Conservation (phyloP, 2,329 filamentous ascomycete genomes). For the Dryadomyces sulphureus region DNA sequence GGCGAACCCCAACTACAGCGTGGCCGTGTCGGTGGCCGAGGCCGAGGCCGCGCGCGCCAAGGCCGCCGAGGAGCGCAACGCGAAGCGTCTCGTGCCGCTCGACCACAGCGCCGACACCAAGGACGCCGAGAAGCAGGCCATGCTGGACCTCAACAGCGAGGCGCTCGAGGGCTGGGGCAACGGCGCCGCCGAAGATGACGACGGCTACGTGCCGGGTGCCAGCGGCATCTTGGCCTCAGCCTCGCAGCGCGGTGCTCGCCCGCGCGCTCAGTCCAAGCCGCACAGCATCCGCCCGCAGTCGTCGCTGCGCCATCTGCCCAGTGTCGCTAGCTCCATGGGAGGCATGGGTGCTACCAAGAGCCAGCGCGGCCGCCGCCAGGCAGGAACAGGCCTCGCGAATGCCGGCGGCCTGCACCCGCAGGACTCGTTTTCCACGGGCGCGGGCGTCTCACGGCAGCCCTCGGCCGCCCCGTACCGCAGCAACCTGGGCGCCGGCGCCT, state of each 20-base stretch:
- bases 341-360: slow-evolving; percentile 20
- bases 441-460: too few relatives aligned
- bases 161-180: slow-evolving; percentile 22
- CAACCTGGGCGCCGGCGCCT: slow-evolving; percentile 4
- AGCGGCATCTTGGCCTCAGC: neutral
- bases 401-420: slow-evolving; percentile 19
- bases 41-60: slow-evolving; percentile 49
- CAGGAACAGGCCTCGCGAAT: slow-evolving; percentile 27
- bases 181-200: slow-evolving; percentile 19
- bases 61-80: slow-evolving; percentile 44
- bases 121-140: slow-evolving; percentile 28
- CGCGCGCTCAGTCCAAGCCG: slow-evolving; percentile 3
- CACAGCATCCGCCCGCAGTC: neutral
- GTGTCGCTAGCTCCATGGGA: neutral
- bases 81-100: slow-evolving; percentile 46
- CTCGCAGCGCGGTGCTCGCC: neutral
- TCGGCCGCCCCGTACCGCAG: slow-evolving; percentile 17
- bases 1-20: slow-evolving; percentile 68
- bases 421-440: too few relatives aligned
- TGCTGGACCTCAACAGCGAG: slow-evolving; percentile 27
- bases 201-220: slow-evolving; percentile 22
- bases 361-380: slow-evolving; percentile 32
- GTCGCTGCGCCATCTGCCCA: slow-evolving; percentile 13
- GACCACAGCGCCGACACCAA: slow-evolving; percentile 12
- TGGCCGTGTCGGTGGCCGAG: slow-evolving; percentile 54